These are phyloP conservation scores for Mikania micrantha DNA, from an alignment of 129 eudicot species.

Conservation along the genomic window DNA sequence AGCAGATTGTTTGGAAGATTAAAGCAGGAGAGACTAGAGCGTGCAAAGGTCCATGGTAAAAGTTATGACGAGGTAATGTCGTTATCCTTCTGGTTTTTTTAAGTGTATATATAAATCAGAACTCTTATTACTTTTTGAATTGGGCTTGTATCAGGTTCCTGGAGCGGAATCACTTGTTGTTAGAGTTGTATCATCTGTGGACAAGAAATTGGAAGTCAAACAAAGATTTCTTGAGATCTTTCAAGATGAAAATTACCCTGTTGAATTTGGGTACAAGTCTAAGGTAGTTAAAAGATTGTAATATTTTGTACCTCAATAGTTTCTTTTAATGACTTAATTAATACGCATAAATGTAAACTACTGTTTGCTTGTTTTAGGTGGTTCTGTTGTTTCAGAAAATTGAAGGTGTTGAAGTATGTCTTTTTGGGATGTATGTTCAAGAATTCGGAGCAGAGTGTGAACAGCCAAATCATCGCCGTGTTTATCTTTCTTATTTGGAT, in stretches of 20 bases:
- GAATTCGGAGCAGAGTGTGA: conserved; percentile 92
- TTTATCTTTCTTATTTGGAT: conserved; percentile 93
- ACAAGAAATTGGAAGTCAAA: conserved; percentile 93
- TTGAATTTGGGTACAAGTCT: conserved; percentile 82
- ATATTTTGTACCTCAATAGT: too few species aligned
- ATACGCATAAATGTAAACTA: conserved; percentile 2
- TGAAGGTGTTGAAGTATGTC: conserved; percentile 99
- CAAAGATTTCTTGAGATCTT: conserved; percentile 83
- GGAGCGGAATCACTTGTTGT: conserved; percentile 94
- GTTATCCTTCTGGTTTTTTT: not conserved
- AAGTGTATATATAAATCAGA: not conserved
- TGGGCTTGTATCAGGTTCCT: conserved; percentile 52
- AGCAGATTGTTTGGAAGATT: conserved; percentile 48
- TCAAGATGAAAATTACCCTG: conserved; percentile 74
- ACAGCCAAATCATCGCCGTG: conserved; percentile 96
- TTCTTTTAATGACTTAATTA: not conserved
- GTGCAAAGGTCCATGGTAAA: conserved; percentile 72
- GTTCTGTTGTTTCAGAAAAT: conserved; percentile 88
- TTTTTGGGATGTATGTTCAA: conserved; percentile 99
- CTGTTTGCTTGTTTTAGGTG: conserved; percentile 46
- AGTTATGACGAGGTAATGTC: conserved; percentile 70
- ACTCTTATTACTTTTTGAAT: conserved; percentile 2
- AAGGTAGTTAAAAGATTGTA: conserved; percentile 45
- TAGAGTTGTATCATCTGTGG: conserved; percentile 92
- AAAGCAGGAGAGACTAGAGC: conserved; percentile 73